Conservation (phyloP, 495 filamentous ascomycete species). For the Hyphodiscus hymeniophilus region DNA sequence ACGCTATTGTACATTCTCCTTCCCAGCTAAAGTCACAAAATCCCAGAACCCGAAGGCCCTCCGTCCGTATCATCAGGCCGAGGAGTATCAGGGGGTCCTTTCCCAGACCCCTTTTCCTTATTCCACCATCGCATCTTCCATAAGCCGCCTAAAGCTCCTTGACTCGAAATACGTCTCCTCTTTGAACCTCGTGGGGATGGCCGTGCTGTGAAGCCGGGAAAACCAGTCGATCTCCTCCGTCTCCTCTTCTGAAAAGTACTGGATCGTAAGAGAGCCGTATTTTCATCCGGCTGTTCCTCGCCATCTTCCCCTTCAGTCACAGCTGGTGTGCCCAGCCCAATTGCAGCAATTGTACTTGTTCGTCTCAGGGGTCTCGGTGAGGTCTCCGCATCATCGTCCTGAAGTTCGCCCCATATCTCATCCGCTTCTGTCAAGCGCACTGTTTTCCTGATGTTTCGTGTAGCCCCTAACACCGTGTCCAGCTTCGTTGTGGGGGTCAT, state of each 20-base stretch:
- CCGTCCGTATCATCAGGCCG: conserved; percentile 2
- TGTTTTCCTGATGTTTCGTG: conserved; percentile 28
- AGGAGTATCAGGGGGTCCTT: conserved; percentile 9
- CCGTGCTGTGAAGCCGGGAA: conserved; percentile 43
- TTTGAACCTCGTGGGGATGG: conserved; percentile 11
- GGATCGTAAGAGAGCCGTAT: conserved; percentile 19
- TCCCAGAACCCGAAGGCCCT: not conserved
- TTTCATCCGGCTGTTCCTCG: conserved; percentile 20
- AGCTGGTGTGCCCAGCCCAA: not conserved
- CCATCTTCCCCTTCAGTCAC: not conserved
- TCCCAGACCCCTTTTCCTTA: conserved; percentile 8
- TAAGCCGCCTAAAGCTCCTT: conserved; percentile 17
- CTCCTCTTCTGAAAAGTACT: conserved; percentile 10
- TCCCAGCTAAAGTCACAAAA: no score
- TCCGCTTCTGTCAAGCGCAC: conserved; percentile 45
- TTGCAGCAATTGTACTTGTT: not conserved
- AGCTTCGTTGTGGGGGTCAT: conserved; percentile 32
- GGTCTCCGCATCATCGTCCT: conserved; percentile 41
- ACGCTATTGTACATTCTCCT: no score
- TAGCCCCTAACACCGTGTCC: conserved; percentile 22
- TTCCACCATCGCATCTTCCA: conserved; percentile 26
- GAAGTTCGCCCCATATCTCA: conserved; percentile 60
- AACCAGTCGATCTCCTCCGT: conserved; percentile 43
- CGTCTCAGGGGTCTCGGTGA: conserved; percentile 23
- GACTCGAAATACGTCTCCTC: conserved; percentile 1